A percentile compares a stretch with the other conserved stretches of the same genome.
phyloP scores from a whole-genome alignment of 345 rosid genomes.

The Syzygium jambos region DNA sequence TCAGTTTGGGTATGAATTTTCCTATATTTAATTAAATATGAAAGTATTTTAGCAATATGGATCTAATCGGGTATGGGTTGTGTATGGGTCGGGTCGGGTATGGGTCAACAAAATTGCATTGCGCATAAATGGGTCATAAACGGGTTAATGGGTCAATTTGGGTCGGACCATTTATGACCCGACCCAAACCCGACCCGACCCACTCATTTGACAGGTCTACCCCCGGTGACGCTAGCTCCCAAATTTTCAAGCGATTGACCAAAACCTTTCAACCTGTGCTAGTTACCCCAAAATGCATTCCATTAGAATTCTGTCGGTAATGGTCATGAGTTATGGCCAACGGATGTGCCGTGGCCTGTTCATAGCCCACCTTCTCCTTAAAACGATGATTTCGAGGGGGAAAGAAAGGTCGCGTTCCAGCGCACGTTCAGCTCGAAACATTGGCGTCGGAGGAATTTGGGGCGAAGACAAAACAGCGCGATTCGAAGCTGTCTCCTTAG shows the following conservation, averaged over 20 bases:
- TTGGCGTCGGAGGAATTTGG: neutral
- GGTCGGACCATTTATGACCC: too few species aligned
- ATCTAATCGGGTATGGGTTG: too few species aligned
- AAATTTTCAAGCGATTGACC: neutral
- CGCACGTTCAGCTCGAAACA: neutral
- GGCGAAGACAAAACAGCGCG: neutral
- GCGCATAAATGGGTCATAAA: too few species aligned
- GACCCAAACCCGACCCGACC: too few species aligned
- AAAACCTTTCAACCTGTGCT: neutral
- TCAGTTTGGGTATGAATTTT: too few species aligned
- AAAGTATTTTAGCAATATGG: too few species aligned
- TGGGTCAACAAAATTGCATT: too few species aligned
- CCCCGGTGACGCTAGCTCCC: rapidly evolving
- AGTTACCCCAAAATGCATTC: neutral
- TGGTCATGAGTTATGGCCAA: neutral
- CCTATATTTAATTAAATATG: too few species aligned
- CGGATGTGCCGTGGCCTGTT: neutral
- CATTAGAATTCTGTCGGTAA: neutral
- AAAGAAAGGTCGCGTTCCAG: neutral
- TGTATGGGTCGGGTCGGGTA: too few species aligned
- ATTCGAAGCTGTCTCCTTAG: neutral
- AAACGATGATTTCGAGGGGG: neutral
- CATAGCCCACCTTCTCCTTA: neutral
- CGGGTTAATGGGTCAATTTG: too few species aligned
- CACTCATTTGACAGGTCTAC: too few species aligned